Base-by-base conservation (phyloP, 352 stramenopile genomes). In the Globisporangium viniferum region DNA sequence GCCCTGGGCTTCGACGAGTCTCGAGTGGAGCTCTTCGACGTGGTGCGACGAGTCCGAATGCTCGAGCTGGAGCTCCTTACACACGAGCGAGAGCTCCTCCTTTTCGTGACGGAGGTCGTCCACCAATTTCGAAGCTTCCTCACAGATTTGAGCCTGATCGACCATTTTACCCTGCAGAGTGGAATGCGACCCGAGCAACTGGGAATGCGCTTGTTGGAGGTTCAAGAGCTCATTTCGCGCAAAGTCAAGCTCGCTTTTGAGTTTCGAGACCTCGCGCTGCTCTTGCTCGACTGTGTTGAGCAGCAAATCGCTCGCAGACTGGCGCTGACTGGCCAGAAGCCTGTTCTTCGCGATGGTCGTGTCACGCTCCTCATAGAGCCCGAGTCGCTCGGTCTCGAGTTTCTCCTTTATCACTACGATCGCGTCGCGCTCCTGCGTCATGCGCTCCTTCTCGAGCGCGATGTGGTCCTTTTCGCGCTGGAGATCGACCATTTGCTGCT, bases 21-120 rank as follows among this genome's bases (percentile, higher is more conserved):
- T 73, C 20, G 70, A 64, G 57, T 91, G 85, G 20, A 93, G 70
- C 57, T 90, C 81, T 6, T 91, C 81, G 1, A 75, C 71, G 36
- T 91, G 77, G 5, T 75, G 71, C 14, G 78, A 66, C 2, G 84
- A 59, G 63, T 91, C 82, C 15, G 68, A 59, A 48, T 89, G 75
- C 31, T 91, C 85, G 5, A 73, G 68, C 58, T 81, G 72, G 55
- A 91, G 68, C 67, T 89, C 82, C 9, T 80, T 71, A 67, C 74
- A 75, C 20, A 74, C 73, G 33, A 86, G 69, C 9, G 69, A 39
- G 9, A 79, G 49, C 36, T 75, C 77, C 31, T 89, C 79, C 31
- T 79, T 73, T 14, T 85, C 76, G 44, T 87, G 74, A 8, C 72
- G 71, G 8, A 91, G 73, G 5, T 73, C 49, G 29, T 74, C 75